phyloP scores from a whole-genome alignment of 306 rosid genomes.

The Trichosanthes cucumerina region DNA sequence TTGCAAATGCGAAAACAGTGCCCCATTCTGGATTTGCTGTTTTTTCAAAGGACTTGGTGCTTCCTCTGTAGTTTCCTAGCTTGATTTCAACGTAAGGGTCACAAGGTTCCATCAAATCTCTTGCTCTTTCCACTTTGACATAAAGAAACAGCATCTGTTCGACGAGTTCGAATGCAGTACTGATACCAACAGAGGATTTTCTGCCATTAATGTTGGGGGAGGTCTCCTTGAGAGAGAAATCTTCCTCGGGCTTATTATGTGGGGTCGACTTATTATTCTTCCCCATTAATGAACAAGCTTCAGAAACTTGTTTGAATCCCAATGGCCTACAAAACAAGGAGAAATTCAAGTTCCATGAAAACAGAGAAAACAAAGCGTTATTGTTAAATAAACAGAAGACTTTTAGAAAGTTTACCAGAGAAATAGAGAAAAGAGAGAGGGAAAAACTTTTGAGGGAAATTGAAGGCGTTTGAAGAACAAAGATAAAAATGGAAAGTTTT shows the following conservation, averaged over 20 bases:
- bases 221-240: conserved; percentile 26
- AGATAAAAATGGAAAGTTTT: background rate
- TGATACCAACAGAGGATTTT: conserved; percentile 4
- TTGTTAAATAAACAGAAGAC: background rate
- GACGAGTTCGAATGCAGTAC: conserved; percentile 25
- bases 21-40: conserved; percentile 20
- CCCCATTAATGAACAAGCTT: conserved; percentile 12
- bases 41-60: conserved; percentile 12
- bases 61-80: conserved; percentile 31
- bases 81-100: conserved; percentile 27
- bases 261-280: conserved; percentile 15
- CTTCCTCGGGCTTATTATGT: conserved; percentile 15
- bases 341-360: background rate
- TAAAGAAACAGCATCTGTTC: conserved; percentile 37
- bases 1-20: conserved; percentile 10
- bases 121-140: conserved; percentile 24
- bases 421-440: background rate
- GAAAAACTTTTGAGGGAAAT: background rate
- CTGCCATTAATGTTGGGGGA: conserved; percentile 17
- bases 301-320: background rate
- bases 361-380: conserved; percentile 1
- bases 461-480: background rate
- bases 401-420: background rate
- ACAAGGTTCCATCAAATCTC: conserved; percentile 8
- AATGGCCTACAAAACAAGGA: background rate